These are phyloP conservation scores for Hymenoscyphus salicellus DNA, from an alignment of 2,329 filamentous ascomycete species.

Conservation along the genomic window DNA sequence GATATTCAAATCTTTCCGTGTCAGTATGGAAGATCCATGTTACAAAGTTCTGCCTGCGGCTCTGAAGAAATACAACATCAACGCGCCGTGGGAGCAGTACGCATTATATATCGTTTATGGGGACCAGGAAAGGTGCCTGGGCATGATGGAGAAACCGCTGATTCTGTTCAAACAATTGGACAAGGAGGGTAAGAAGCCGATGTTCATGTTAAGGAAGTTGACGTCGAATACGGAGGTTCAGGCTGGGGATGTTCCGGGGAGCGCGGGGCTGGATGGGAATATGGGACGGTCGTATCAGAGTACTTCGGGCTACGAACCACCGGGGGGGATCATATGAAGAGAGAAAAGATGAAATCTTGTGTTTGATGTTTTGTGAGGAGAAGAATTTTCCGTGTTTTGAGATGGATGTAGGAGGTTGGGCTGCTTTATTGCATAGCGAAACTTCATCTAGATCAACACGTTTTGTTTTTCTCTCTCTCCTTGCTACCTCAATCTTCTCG, in stretches of 20 bases:
- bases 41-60: conserved; percentile 95
- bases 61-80: conserved; percentile 97
- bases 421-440: conserved; percentile 22
- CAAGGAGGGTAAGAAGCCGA: conserved; percentile 94
- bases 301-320: conserved; percentile 30
- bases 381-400: conserved; percentile 7
- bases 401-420: conserved; percentile 12
- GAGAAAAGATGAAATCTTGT: background rate
- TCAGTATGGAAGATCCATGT: conserved; percentile 96
- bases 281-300: conserved; percentile 18
- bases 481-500: background rate
- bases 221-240: conserved; percentile 39
- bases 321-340: conserved; percentile 36
- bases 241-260: conserved; percentile 42
- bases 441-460: conserved; percentile 12
- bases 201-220: conserved; percentile 84
- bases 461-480: conserved; percentile 8
- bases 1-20: conserved; percentile 98
- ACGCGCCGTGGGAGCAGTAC: conserved; percentile 95
- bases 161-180: conserved; percentile 97
- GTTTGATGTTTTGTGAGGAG: conserved; percentile 10
- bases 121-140: conserved; percentile 93
- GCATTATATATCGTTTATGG: conserved; percentile 97
- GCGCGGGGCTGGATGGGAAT: conserved; percentile 30
- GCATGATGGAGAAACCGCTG: conserved; percentile 86